These are phyloP conservation scores for Glycine soja DNA, from an alignment of 306 rosid species.

Conservation along the genomic window DNA sequence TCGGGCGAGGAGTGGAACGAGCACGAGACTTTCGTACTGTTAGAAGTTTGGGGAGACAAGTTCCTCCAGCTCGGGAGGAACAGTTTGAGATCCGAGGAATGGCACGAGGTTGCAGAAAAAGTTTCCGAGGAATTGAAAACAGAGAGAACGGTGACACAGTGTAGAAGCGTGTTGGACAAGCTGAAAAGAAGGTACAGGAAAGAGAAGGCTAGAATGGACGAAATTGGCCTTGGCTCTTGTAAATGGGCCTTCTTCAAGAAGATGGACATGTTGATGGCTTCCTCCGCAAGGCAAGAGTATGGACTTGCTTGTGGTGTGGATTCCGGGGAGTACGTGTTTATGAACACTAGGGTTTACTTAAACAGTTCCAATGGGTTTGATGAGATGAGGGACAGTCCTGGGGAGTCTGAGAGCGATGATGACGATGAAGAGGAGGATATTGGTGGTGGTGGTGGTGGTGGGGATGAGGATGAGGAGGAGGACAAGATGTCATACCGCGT, in stretches of 20 bases:
- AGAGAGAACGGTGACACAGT: slow-evolving; percentile 59
- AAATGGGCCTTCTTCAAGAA: slow-evolving; percentile 76
- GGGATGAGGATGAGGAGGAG: slow-evolving; percentile 34
- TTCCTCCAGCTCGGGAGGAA: slow-evolving; percentile 80
- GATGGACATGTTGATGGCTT: slow-evolving; percentile 84
- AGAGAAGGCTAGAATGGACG: slow-evolving; percentile 68
- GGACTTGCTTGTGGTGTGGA: slow-evolving; percentile 91
- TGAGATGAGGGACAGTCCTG: slow-evolving; percentile 96
- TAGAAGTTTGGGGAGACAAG: slow-evolving; percentile 86
- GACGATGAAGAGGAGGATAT: slow-evolving; percentile 37
- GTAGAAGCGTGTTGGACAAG: slow-evolving; percentile 65
- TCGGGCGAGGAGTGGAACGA: slow-evolving; percentile 63
- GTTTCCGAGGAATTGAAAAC: slow-evolving; percentile 65
- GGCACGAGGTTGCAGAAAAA: slow-evolving; percentile 76
- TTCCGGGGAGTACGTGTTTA: slow-evolving; percentile 84
- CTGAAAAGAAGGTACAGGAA: slow-evolving; percentile 80
- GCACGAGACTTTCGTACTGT: slow-evolving; percentile 65
- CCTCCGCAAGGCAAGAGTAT: slow-evolving; percentile 63
- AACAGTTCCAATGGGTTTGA: slow-evolving; percentile 79
- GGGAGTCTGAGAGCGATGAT: slow-evolving; percentile 73
- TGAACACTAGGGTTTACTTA: slow-evolving; percentile 79
- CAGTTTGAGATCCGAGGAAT: slow-evolving; percentile 83
- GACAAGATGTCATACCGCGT: slow-evolving; percentile 60
- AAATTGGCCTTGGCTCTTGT: slow-evolving; percentile 59
- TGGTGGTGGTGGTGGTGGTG: slow-evolving; percentile 40